A percentile compares a stretch with the other conserved stretches of the same genome.
Evolutionary conservation across 768 basidiomycete species (phyloP).

Genomic region (Lentinula boryana): DNA sequence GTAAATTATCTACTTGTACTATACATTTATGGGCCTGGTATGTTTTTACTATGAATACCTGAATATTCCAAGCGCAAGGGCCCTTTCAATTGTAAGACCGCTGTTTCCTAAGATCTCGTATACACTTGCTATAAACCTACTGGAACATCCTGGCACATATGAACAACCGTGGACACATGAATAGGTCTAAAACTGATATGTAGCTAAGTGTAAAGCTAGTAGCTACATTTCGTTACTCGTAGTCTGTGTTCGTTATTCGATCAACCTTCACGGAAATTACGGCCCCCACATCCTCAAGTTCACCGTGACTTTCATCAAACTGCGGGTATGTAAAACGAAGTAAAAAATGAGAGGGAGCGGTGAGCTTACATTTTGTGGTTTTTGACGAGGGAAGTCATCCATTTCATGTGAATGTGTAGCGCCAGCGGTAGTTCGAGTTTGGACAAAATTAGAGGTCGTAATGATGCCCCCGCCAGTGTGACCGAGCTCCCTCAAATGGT

Average conservation of each 20-base stretch:
- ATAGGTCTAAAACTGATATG: too few species aligned
- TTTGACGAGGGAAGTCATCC: constrained; percentile 1
- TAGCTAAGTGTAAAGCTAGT: too few species aligned
- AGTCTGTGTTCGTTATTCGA: not conserved
- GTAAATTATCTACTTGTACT: too few species aligned
- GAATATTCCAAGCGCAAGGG: too few species aligned
- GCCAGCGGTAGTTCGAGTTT: not conserved
- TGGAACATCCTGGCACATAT: too few species aligned
- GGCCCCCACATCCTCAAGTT: not conserved
- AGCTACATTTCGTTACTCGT: not conserved
- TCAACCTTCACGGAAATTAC: constrained; percentile 2
- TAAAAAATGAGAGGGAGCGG: not conserved
- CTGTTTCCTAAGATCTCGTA: too few species aligned
- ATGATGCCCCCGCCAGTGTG: not conserved
- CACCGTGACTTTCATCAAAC: not conserved
- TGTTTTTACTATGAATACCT: too few species aligned
- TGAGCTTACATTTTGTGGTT: not conserved
- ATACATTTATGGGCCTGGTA: too few species aligned
- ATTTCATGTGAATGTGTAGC: not conserved
- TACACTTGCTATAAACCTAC: too few species aligned
- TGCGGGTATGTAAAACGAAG: too few species aligned
- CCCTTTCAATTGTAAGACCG: too few species aligned
- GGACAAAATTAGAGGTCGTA: not conserved
- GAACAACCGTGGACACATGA: too few species aligned
- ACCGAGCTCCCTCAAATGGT: not conserved